Percentiles rank a stretch among this genome's conserved stretches.
These are phyloP conservation scores for Pseudogymnoascus sp. DNA, from an alignment of 2,329 filamentous ascomycete genomes.

Conservation along the genomic window DNA sequence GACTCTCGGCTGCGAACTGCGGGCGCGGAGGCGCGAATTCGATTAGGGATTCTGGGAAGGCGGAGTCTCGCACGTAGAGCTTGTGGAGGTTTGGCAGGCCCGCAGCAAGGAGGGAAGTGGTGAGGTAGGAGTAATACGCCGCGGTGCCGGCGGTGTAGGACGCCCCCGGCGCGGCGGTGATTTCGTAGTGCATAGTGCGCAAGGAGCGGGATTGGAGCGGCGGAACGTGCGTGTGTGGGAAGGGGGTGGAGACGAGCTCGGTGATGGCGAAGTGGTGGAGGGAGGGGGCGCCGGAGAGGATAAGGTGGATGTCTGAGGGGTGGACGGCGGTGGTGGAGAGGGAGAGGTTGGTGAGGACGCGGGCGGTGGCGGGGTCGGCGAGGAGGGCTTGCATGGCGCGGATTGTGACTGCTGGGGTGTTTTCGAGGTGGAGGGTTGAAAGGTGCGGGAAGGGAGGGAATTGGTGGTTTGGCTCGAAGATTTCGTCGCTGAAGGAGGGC, in stretches of 20 bases:
- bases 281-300: slow-evolving; percentile 37
- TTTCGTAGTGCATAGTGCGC: slow-evolving; percentile 72
- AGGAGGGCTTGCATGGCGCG: slow-evolving; percentile 66
- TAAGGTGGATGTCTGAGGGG: slow-evolving; percentile 36
- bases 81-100: slow-evolving; percentile 66
- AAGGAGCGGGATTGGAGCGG: slow-evolving; percentile 65
- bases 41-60: slow-evolving; percentile 74
- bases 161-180: slow-evolving; percentile 54
- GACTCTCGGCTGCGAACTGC: slow-evolving; percentile 39
- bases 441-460: slow-evolving; percentile 70
- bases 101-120: slow-evolving; percentile 71
- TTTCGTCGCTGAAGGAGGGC: slow-evolving; percentile 65
- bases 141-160: slow-evolving; percentile 50
- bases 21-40: slow-evolving; percentile 57
- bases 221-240: slow-evolving; percentile 51
- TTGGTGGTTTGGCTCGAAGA: slow-evolving; percentile 61
- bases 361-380: slow-evolving; percentile 50
- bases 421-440: slow-evolving; percentile 64
- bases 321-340: slow-evolving; percentile 67
- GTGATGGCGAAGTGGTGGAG: slow-evolving; percentile 46
- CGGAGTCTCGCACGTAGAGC: slow-evolving; percentile 79
- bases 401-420: slow-evolving; percentile 65
- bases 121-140: slow-evolving; percentile 79
- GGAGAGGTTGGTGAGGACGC: slow-evolving; percentile 58
- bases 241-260: slow-evolving; percentile 49